Base-by-base conservation (phyloP, 106 monocot genomes). In the Acorus gramineus region DNA sequence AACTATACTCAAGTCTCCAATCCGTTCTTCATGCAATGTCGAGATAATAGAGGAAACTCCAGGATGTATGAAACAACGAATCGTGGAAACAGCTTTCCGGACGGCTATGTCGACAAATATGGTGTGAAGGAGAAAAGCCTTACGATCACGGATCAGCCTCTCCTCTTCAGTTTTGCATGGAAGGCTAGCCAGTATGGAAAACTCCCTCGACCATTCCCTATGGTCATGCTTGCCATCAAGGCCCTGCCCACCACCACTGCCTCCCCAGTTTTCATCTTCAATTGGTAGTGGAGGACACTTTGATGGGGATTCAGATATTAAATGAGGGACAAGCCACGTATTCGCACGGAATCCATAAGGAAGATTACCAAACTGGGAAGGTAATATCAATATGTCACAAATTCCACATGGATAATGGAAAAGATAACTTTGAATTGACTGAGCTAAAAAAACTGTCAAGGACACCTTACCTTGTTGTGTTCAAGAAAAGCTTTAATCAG, bases 331-430 rank as follows among this genome's bases (percentile, higher is more conserved):
- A 57, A 95, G 79, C 95, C 95, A 95, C 65, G 95, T 87, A 67
- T 95, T 95, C 75, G 90, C 90, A 66, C 95, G 84, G 44, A 87
- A 87, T 61, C 95, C 95, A 67, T 87, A 95, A 6, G 95, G 95
- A 50, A 95, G 71, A 80, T 95, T 95, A 53, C 95, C 95, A 80
- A 95, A 95, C 95, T 95, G 78, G 65, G 82, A 69, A 42, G 56
- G 28, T 28, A 28, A 28, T 28, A 28, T 28, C 28, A 28, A 28
- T 28, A 28, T 28, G 28, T 28, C 28, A 28, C 28, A 28, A 28
- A 28, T 28, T 28, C 28, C 0, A 28, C 28, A 1, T 28, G 28
- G 28, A 28, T 28, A 28, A 28, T 28, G 28, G 28, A 28, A 28
- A 28, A 28, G 28, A 28, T 28, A 28, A 28, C 28, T 28, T 28